Percentiles rank a stretch among this genome's conserved stretches.
Conservation (phyloP, 2,329 filamentous ascomycete species). For the Zymoseptoria passerinii region DNA sequence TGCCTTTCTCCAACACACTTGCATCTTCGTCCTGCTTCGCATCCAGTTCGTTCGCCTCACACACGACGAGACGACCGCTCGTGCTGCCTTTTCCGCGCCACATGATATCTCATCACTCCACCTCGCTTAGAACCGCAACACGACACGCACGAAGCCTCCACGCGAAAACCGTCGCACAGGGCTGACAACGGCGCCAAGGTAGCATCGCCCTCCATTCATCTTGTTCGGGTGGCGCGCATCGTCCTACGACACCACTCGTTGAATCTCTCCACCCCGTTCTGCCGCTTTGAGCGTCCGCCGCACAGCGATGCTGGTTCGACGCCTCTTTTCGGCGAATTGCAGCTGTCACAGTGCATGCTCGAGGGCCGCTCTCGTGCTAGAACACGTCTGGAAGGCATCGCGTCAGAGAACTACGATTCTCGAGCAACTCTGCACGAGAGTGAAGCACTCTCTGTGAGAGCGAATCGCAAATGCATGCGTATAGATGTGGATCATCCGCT, state of each 20-base stretch:
- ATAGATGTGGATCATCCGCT: not conserved
- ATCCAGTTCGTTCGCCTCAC: not conserved
- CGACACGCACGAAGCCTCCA: not conserved
- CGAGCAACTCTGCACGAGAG: not conserved
- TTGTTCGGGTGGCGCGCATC: not conserved
- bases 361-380: conserved; percentile 1
- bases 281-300: not conserved
- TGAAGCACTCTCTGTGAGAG: not conserved
- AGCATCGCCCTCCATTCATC: not conserved
- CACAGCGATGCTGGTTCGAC: not conserved
- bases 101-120: not conserved
- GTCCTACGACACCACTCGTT: not conserved
- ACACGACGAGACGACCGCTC: not conserved
- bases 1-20: not conserved
- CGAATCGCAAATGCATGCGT: no score
- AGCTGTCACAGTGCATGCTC: conserved; percentile 3
- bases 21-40: not conserved
- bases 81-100: not conserved
- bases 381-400: not conserved
- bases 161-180: not conserved
- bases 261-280: not conserved
- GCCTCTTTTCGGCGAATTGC: conserved; percentile 1
- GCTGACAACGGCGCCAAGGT: not conserved
- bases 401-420: not conserved
- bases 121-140: not conserved